These are phyloP conservation scores for Fusarium aywerte DNA, from an alignment of 2,329 filamentous ascomycete genomes.

Conservation along the genomic window DNA sequence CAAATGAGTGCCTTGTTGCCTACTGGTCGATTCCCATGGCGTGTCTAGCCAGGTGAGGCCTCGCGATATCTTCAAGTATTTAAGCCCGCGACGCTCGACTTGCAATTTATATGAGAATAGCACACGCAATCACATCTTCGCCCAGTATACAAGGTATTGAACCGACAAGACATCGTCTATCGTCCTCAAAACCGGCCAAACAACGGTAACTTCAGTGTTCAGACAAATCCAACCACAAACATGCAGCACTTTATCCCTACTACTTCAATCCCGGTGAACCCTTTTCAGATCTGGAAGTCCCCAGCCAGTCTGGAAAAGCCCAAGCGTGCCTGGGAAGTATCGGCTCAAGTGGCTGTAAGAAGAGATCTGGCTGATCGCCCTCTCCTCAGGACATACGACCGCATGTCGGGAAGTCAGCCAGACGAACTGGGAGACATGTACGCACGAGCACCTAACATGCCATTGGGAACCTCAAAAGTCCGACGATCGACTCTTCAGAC, in stretches of 20 bases:
- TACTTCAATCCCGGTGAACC: background rate
- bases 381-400: constrained; percentile 12
- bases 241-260: background rate
- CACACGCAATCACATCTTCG: background rate
- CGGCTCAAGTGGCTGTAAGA: background rate
- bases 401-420: constrained; percentile 1
- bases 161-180: background rate
- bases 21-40: background rate
- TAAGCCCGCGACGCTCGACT: background rate
- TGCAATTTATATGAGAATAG: background rate
- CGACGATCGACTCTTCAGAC: background rate
- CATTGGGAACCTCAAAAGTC: background rate
- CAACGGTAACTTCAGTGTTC: background rate
- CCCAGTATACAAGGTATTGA: background rate
- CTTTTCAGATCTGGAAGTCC: no score
- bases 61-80: background rate
- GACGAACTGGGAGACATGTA: constrained; percentile 3
- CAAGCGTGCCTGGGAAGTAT: background rate
- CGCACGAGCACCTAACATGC: background rate
- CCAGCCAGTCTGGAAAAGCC: background rate
- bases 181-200: background rate
- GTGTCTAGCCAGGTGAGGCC: background rate
- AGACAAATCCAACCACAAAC: background rate
- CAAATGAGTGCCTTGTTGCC: background rate
- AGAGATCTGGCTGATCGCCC: background rate